Evolutionary conservation across 2,329 filamentous ascomycete species (phyloP).

Genomic region (Fusarium goolgardi): DNA sequence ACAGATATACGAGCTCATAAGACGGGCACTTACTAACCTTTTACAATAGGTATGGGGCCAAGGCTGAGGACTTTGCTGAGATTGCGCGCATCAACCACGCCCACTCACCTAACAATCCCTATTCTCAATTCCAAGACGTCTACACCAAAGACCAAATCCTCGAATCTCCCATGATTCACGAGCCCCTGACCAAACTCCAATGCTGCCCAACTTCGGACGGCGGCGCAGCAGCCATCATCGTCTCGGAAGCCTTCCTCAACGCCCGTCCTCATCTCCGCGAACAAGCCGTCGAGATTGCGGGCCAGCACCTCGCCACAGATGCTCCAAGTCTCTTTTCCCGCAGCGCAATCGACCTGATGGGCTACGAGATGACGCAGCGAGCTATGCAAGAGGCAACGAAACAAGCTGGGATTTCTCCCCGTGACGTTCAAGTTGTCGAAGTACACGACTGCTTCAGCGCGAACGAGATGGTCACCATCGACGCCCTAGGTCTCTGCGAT

Average conservation of each 20-base stretch:
- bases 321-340: slow-evolving; percentile 80
- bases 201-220: slow-evolving; percentile 98
- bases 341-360: slow-evolving; percentile 88
- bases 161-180: slow-evolving; percentile 80
- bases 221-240: slow-evolving; percentile 86
- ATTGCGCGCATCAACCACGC: slow-evolving; percentile 93
- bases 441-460: slow-evolving; percentile 97
- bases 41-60: slow-evolving; percentile 77
- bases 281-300: slow-evolving; percentile 89
- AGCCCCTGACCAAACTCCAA: slow-evolving; percentile 95
- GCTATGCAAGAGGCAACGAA: slow-evolving; percentile 77
- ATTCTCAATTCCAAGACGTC: slow-evolving; percentile 96
- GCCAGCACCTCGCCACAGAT: slow-evolving; percentile 89
- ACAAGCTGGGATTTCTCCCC: slow-evolving; percentile 74
- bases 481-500: slow-evolving; percentile 82
- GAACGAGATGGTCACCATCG: slow-evolving; percentile 92
- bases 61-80: slow-evolving; percentile 88
- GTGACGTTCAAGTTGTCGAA: slow-evolving; percentile 87
- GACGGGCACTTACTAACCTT: slow-evolving; percentile 36
- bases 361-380: slow-evolving; percentile 82
- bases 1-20: background rate
- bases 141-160: slow-evolving; percentile 89
- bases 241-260: slow-evolving; percentile 89
- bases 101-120: slow-evolving; percentile 92
- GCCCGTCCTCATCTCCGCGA: slow-evolving; percentile 82